Conservation (phyloP, 805 yeast genomes). For the Myxozyma kluyveri region DNA sequence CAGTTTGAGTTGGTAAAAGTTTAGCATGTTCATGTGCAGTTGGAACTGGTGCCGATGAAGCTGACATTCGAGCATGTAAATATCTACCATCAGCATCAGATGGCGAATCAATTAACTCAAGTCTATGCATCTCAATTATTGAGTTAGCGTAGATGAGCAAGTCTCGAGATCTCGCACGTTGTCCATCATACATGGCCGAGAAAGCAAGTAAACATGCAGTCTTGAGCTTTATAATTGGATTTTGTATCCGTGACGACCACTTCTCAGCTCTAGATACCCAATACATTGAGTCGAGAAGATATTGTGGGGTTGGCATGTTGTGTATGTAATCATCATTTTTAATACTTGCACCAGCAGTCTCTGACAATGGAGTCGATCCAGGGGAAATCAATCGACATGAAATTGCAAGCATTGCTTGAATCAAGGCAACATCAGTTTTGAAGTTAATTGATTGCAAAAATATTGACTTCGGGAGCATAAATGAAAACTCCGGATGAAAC, state of each 20-base stretch:
- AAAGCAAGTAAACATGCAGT: constrained; percentile 16
- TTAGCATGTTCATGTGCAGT: constrained; percentile 4
- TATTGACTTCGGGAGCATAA: constrained; percentile 21
- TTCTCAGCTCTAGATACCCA: constrained; percentile 27
- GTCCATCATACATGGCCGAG: constrained; percentile 22
- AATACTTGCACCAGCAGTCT: background rate
- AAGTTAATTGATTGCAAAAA: constrained; percentile 10
- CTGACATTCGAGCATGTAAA: background rate
- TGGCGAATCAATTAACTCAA: constrained; percentile 17
- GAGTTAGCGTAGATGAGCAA: constrained; percentile 8
- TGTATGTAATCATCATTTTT: background rate
- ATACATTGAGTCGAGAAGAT: constrained; percentile 25
- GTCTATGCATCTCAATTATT: constrained; percentile 11
- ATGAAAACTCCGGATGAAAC: constrained; percentile 22
- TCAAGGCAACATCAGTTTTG: constrained; percentile 21
- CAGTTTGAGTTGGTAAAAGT: constrained; percentile 14
- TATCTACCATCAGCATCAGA: constrained; percentile 12
- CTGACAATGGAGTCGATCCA: background rate
- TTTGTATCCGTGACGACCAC: constrained; percentile 8
- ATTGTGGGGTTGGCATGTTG: background rate
- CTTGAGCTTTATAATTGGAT: constrained; percentile 19
- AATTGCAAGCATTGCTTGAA: constrained; percentile 26
- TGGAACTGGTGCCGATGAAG: background rate
- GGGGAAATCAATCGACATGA: constrained; percentile 12
- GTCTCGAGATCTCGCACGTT: constrained; percentile 17